Base-by-base conservation (phyloP, 2,329 filamentous ascomycete genomes). In the Sporothrix luriei region DNA sequence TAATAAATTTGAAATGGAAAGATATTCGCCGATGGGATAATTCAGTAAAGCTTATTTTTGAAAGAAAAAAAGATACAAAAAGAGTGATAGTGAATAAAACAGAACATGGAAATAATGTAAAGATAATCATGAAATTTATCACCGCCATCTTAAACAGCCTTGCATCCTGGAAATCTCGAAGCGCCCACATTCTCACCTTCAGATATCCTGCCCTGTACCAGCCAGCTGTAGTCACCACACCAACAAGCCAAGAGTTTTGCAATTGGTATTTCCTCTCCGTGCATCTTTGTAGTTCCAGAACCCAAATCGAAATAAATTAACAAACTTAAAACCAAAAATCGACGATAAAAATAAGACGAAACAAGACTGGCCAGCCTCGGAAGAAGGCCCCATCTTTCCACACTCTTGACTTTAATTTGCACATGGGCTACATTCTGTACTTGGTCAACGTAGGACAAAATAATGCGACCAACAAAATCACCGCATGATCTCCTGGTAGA, bases 401-500 rank as follows among this genome's bases (percentile, higher is more conserved):
- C 9, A 9, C 29, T 64, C 38, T 51, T 24, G 51, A 62, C 51
- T 26, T 24, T 11, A 14, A 24, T 16, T 26, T 54, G 51, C 21
- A 21, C 51, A 11, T 24, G 3, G n/a, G 24, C 21, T 24, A 5
- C 24, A 16, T 24, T 21, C 51, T 13, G 21, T 21, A 24, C 10
- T 6, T 9, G 21, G n/a, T 51, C 11, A 11, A 21, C 43, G 55
- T 9, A 66, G 49, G 21, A 59, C 16, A 51, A 43, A 29, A n/a
- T 57, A 40, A 69, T 4, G 4, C 48, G 26, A 9, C 1, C 24
- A 38, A 33, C 24, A 48, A 64, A 49, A 69, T 73, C 79, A 88
- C 79, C 86, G 84, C 86, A 88, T 98, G 77, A 98, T 98, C 84
- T 99, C 95, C 80, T 97, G 90, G 82, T 94, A 99, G 81, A 99